These are phyloP conservation scores for Talaromyces albobiverticillius DNA, from an alignment of 2,329 filamentous ascomycete genomes.

Conservation along the genomic window DNA sequence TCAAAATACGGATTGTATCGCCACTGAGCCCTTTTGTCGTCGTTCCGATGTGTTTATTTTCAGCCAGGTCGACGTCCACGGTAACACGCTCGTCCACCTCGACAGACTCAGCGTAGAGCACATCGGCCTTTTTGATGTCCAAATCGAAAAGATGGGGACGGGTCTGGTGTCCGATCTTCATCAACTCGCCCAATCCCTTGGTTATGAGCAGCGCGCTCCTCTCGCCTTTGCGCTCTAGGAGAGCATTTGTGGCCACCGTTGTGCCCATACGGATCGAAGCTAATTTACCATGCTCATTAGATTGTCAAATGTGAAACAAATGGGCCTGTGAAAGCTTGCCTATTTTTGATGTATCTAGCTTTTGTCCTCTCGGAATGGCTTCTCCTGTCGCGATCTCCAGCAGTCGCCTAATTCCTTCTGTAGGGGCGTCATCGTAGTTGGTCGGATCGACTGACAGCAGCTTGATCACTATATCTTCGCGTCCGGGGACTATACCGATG, in stretches of 20 bases:
- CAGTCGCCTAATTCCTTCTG: slow-evolving; percentile 78
- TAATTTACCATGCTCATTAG: neutral
- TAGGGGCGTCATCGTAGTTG: slow-evolving; percentile 55
- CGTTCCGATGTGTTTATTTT: slow-evolving; percentile 47
- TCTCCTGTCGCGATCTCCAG: slow-evolving; percentile 37
- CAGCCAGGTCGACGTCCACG: slow-evolving; percentile 86
- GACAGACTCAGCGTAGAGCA: slow-evolving; percentile 77
- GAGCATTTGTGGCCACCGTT: slow-evolving; percentile 82
- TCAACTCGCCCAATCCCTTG: slow-evolving; percentile 80
- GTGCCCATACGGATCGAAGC: slow-evolving; percentile 77
- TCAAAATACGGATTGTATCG: slow-evolving; percentile 69
- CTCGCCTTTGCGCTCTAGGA: slow-evolving; percentile 41
- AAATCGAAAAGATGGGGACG: slow-evolving; percentile 88
- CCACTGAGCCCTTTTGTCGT: slow-evolving; percentile 64
- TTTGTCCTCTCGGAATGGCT: slow-evolving; percentile 30
- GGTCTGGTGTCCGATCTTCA: slow-evolving; percentile 86
- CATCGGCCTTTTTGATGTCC: slow-evolving; percentile 79
- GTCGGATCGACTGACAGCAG: slow-evolving; percentile 34
- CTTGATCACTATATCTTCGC: slow-evolving; percentile 38
- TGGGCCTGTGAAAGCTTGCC: neutral
- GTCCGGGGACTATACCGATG: slow-evolving; percentile 35
- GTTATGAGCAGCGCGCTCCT: slow-evolving; percentile 60
- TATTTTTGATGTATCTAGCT: slow-evolving; percentile 7
- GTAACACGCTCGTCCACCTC: slow-evolving; percentile 89
- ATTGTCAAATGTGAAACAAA: neutral